Evolutionary conservation across 495 filamentous ascomycete genomes (phyloP), one percentile per base, ranked within the genome.

Genomic region (Alectoria sarmentosa): DNA sequence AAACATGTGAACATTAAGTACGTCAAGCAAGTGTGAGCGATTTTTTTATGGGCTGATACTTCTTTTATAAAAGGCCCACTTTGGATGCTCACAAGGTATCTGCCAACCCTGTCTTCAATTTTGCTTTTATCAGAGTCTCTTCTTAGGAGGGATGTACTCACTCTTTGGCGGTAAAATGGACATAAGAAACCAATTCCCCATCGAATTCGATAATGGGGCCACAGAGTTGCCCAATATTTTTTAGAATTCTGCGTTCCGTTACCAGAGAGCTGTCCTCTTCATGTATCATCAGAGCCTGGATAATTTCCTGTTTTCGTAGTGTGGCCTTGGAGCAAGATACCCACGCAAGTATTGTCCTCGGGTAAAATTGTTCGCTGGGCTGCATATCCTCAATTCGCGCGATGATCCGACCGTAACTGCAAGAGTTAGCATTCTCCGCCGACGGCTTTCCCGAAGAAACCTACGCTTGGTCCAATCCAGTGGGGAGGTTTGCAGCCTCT

Each of bases 1-100:
- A 61, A 61, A n/a, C 41, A 49, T 61, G 32, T 48, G 30, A 61
- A n/a, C 59, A 61, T 61, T 15, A 61, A 23, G 46, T 61, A 61
- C 30, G 59, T 61, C 59, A 61, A 36, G 23, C 59, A 61, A 36
- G 42, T 49, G 26, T 49, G 42, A 49, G 59, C 59, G 21, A 61
- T 61, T 14, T 48, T 14, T 44, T 1, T 48, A 19, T 61, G 37
- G 9, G 59, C 59, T 19, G 59, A 34, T 21, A 48, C 23, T 44
- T 61, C 41, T 1, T 34, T 61, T 41, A 61, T 61, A 28, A 61
- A 48, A 23, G 59, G 59, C 4, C 59, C 59, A 61, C 59, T 61
- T 1, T 61, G 59, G 32, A 7, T n/a, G 30, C 30, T 32, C 19
- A 30, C 32, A 15, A 61, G 39, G 21, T 61, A 61, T 48, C 59